Evolutionary conservation across 148 eudicot genomes (phyloP), one percentile per base, ranked within the genome.

Genomic region (Silene uniflora): DNA sequence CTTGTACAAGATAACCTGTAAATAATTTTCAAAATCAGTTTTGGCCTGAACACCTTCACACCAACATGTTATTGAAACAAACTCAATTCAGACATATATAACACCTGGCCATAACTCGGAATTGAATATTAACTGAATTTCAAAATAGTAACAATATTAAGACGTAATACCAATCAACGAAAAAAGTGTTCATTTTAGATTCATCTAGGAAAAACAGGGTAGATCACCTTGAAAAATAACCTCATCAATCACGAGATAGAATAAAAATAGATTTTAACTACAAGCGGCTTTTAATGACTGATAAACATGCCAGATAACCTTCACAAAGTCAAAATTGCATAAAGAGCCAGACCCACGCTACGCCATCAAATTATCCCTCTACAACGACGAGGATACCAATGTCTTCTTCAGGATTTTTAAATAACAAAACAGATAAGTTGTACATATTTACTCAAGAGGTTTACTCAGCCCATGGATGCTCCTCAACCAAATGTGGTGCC

Each of bases 1-100:
- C 82, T 89, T 90, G 80, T 94, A 91, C n/a, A 91, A 88, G 67
- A 89, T 81, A 25, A 94, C 92, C 98, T 94, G 73, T 62, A 55
- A 81, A 63, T n/a, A 67, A 65, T 0, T 11, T 17, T 11, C 23
- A 24, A 70, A 16, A 72, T 67, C 67, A 75, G 74, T 35, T 35
- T 76, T 62, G 70, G 68, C 67, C 22, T 42, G 42, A 16, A 5
- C 19, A 22, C 63, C 18, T 7, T 3, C 32, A 27, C 49, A 52
- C 44, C 59, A 7, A 32, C 6, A 10, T 66, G 17, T 17, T 66
- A 23, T 62, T 17, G 3, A 18, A 66, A 6, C 23, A 32, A 1
- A 27, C 65, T 18, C 62, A 62, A 12, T 23, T 25, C 42, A 25
- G n/a, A 62, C 62, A 58, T 1, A 19, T 21, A 18, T 60, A n/a